Percentiles rank a stretch among this genome's conserved stretches.
phyloP scores from a whole-genome alignment of 345 rosid genomes.

The Clausena lansium region DNA sequence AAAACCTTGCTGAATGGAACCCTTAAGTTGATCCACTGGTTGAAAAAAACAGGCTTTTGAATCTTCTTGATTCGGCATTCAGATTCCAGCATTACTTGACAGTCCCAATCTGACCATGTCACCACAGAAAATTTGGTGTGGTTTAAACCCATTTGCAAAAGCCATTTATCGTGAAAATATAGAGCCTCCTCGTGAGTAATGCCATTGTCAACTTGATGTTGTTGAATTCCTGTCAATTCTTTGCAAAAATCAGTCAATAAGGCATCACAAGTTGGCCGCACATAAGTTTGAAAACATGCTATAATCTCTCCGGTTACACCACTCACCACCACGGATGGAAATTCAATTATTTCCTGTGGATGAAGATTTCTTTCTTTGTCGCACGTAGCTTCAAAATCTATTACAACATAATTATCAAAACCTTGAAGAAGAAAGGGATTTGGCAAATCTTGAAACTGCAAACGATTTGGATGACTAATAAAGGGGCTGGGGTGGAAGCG shows the following conservation, averaged over 20 bases:
- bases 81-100: slow-evolving; percentile 46
- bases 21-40: slow-evolving; percentile 50
- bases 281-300: slow-evolving; percentile 51
- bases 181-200: slow-evolving; percentile 39
- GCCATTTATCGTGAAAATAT: slow-evolving; percentile 48
- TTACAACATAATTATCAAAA: slow-evolving; percentile 40
- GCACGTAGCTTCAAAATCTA: slow-evolving; percentile 62
- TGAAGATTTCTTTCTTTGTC: slow-evolving; percentile 44
- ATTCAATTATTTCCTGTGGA: slow-evolving; percentile 59
- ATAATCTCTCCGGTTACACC: slow-evolving; percentile 45
- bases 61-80: slow-evolving; percentile 50
- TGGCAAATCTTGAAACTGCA: too few species aligned
- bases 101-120: slow-evolving; percentile 55
- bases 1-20: slow-evolving; percentile 45
- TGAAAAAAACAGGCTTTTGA: slow-evolving; percentile 46
- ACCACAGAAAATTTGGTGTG: slow-evolving; percentile 46
- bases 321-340: slow-evolving; percentile 49
- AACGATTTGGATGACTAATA: too few species aligned
- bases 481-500: too few species aligned
- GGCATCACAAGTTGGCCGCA: slow-evolving; percentile 46
- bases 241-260: slow-evolving; percentile 51
- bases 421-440: slow-evolving; percentile 3
- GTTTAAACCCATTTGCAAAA: slow-evolving; percentile 42
- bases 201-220: slow-evolving; percentile 43
- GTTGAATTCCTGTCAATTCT: slow-evolving; percentile 59